Evolutionary conservation across 768 basidiomycete species (phyloP).

Genomic region (Suillus hirtellus): DNA sequence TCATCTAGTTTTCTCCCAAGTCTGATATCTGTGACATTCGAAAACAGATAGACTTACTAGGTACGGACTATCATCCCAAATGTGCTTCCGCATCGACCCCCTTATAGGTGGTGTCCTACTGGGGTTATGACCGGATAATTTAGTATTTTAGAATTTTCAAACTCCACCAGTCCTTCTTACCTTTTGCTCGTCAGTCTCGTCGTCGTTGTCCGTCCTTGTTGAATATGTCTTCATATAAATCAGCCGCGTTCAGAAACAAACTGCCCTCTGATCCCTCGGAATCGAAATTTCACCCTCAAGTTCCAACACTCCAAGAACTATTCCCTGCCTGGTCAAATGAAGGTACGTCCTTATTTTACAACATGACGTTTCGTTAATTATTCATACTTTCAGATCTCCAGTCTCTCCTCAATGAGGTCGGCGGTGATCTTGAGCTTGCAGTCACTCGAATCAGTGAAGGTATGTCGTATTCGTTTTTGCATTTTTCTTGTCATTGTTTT

Average conservation of each 20-base stretch:
- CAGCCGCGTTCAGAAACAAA: conserved; percentile 29
- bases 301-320: conserved; percentile 64
- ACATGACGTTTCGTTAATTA: conserved; percentile 23
- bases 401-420: conserved; percentile 64
- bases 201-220: conserved; percentile 5
- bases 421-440: conserved; percentile 69
- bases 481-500: conserved; percentile 1
- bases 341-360: conserved; percentile 41
- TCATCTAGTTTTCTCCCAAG: no score
- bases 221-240: conserved; percentile 32
- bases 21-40: no score
- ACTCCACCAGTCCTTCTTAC: conserved; percentile 20
- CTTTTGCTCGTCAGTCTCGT: conserved; percentile 8
- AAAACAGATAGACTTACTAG: no score
- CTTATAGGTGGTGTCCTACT: background rate
- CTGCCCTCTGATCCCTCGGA: conserved; percentile 18
- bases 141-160: conserved; percentile 25
- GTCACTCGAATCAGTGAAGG: conserved; percentile 78
- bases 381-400: conserved; percentile 54
- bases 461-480: conserved; percentile 25
- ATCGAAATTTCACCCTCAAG: conserved; percentile 53
- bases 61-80: background rate
- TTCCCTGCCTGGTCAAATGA: conserved; percentile 73
- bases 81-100: background rate
- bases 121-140: conserved; percentile 19